Evolutionary conservation across 2,329 filamentous ascomycete genomes (phyloP).

Genomic region (Aspergillus sp.): DNA sequence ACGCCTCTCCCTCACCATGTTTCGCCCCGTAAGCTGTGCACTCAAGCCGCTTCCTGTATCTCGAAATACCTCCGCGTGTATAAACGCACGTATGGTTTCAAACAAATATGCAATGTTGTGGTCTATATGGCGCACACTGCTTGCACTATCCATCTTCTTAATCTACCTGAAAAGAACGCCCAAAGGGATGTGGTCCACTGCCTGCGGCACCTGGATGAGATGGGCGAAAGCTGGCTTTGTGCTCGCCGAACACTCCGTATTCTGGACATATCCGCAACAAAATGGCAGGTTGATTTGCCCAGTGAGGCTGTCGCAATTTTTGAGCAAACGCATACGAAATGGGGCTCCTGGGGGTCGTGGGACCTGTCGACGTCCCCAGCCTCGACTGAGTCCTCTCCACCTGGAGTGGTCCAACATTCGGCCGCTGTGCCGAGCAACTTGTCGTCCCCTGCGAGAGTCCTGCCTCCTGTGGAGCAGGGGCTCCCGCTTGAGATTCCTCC

Average conservation of each 20-base stretch:
- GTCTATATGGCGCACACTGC: conserved; percentile 95
- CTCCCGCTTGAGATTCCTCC: conserved; percentile 9
- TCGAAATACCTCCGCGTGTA: conserved; percentile 94
- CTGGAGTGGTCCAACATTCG: conserved; percentile 13
- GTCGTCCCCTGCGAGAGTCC: conserved; percentile 11
- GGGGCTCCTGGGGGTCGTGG: conserved; percentile 63
- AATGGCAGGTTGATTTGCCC: conserved; percentile 85
- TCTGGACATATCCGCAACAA: conserved; percentile 77
- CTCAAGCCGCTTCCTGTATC: conserved; percentile 82
- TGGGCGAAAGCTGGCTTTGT: conserved; percentile 91
- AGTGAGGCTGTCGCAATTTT: conserved; percentile 77
- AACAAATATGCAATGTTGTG: conserved; percentile 93
- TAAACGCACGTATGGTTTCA: conserved; percentile 84
- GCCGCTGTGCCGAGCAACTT: conserved; percentile 18
- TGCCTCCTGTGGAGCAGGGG: conserved; percentile 8
- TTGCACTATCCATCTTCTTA: conserved; percentile 90
- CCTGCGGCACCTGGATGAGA: conserved; percentile 88
- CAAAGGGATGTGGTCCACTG: conserved; percentile 87
- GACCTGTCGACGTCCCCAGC: conserved; percentile 36
- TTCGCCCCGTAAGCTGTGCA: conserved; percentile 86
- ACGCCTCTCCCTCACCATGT: conserved; percentile 85
- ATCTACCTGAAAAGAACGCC: conserved; percentile 88
- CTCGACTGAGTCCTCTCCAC: conserved; percentile 23
- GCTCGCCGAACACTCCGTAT: conserved; percentile 83
- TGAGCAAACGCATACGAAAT: conserved; percentile 75